Evolutionary conservation across 1,139 yeast genomes (phyloP).

Genomic region (Williopsis jadinii): DNA sequence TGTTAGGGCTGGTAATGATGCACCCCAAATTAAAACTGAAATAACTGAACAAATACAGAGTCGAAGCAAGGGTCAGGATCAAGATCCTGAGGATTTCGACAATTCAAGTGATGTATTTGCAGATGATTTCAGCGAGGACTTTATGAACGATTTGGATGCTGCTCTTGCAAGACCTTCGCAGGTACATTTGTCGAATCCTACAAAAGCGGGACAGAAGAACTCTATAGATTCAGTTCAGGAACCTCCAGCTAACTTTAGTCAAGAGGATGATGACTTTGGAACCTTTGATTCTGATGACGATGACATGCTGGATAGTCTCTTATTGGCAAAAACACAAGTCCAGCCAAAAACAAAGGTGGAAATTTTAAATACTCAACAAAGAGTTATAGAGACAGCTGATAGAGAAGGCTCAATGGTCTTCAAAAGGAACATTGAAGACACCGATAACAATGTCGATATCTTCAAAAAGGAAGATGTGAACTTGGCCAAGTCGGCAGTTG

Average conservation of each 20-base stretch:
- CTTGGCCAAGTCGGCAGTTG: conserved; percentile 38
- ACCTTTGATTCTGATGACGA: conserved; percentile 9
- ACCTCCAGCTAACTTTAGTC: not conserved
- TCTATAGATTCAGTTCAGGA: not conserved
- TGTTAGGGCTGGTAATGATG: not conserved
- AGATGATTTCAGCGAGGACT: conserved; percentile 21
- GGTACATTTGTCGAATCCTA: not conserved
- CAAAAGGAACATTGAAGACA: conserved; percentile 26
- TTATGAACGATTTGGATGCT: conserved; percentile 17
- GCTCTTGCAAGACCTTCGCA: conserved; percentile 5
- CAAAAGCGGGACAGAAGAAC: not conserved
- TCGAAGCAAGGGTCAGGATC: not conserved
- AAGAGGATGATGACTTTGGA: conserved; percentile 2
- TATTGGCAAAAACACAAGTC: conserved; percentile 7
- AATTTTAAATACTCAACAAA: conserved; percentile 18
- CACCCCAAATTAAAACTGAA: not conserved
- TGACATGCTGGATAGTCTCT: conserved; percentile 5
- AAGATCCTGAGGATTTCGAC: conserved; percentile 4
- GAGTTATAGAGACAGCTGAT: conserved; percentile 20
- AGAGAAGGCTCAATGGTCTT: conserved; percentile 25
- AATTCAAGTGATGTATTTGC: conserved; percentile 17
- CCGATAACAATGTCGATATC: conserved; percentile 19
- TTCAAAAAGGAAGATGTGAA: conserved; percentile 19
- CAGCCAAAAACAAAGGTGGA: not conserved
- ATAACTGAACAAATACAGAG: not conserved